Conservation (phyloP, 306 rosid genomes). For the Alnus rubra region DNA sequence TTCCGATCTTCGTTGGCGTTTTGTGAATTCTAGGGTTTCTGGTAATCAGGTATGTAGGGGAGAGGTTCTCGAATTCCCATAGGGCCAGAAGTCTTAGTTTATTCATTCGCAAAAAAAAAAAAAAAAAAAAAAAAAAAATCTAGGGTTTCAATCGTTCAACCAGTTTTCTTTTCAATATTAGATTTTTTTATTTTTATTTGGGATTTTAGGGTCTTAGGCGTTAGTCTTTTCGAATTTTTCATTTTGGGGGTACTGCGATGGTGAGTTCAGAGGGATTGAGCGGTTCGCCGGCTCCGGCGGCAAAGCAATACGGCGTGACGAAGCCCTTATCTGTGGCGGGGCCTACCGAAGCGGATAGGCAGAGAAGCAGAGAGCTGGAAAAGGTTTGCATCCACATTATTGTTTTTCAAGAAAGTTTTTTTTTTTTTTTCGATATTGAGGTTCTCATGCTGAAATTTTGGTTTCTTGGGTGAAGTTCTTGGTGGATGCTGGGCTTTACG, state of each 20-base stretch:
- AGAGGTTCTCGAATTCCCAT: no score
- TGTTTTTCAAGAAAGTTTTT: not conserved
- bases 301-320: slow-evolving; percentile 62
- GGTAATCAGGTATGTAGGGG: no score
- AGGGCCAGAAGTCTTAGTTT: no score
- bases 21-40: not conserved
- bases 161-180: no score
- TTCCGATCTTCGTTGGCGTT: not conserved
- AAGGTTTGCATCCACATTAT: slow-evolving; percentile 47
- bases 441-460: slow-evolving; percentile 7
- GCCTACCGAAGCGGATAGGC: slow-evolving; percentile 50
- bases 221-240: not conserved
- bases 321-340: slow-evolving; percentile 67
- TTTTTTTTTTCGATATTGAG: not conserved
- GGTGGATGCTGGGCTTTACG: slow-evolving; percentile 58
- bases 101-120: no score
- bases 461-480: slow-evolving; percentile 42
- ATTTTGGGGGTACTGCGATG: slow-evolving; percentile 36
- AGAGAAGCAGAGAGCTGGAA: slow-evolving; percentile 49
- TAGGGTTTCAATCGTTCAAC: not conserved
- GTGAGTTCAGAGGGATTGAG: slow-evolving; percentile 52
- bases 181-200: not conserved
- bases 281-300: slow-evolving; percentile 27
- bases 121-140: no score
- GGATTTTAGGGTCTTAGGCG: not conserved